Evolutionary conservation across 495 filamentous ascomycete species (phyloP).

Genomic region (Aspergillus homomorphus): DNA sequence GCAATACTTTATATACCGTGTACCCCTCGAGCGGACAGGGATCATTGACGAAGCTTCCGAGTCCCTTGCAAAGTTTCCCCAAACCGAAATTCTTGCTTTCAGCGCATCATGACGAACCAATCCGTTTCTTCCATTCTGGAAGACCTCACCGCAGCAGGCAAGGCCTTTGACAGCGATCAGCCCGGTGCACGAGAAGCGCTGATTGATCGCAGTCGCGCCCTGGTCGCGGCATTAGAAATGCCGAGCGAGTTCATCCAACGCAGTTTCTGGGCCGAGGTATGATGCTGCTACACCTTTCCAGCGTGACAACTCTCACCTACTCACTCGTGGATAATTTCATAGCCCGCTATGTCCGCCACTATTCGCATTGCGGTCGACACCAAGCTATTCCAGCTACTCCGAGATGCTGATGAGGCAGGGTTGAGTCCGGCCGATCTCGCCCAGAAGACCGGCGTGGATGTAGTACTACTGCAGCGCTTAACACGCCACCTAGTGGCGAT

Average conservation of each 20-base stretch:
- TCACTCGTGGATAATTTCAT: neutral
- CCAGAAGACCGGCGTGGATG: slow-evolving; percentile 26
- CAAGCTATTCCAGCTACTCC: slow-evolving; percentile 33
- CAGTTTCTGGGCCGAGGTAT: slow-evolving; percentile 43
- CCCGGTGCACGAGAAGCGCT: slow-evolving; percentile 34
- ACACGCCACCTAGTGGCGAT: slow-evolving; percentile 27
- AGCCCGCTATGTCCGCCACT: slow-evolving; percentile 38
- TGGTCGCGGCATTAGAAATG: slow-evolving; percentile 30
- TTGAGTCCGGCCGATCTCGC: slow-evolving; percentile 23
- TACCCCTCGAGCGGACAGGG: too few species aligned
- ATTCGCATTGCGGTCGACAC: slow-evolving; percentile 35
- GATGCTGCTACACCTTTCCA: neutral
- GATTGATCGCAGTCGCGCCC: slow-evolving; percentile 31
- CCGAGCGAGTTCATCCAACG: slow-evolving; percentile 38
- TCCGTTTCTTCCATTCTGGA: slow-evolving; percentile 9
- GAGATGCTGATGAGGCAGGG: slow-evolving; percentile 25
- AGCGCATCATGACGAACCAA: neutral
- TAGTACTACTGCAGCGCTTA: slow-evolving; percentile 24
- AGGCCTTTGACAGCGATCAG: slow-evolving; percentile 29
- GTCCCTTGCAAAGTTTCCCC: too few species aligned
- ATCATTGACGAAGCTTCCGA: too few species aligned
- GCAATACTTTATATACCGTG: too few species aligned
- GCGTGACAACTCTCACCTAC: neutral
- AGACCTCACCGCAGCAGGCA: slow-evolving; percentile 9
- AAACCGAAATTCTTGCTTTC: neutral